Percentiles rank a stretch among this genome's conserved stretches.
Conservation (phyloP, 1,139 yeast genomes). For the Casaregolazyma suthepensis region DNA sequence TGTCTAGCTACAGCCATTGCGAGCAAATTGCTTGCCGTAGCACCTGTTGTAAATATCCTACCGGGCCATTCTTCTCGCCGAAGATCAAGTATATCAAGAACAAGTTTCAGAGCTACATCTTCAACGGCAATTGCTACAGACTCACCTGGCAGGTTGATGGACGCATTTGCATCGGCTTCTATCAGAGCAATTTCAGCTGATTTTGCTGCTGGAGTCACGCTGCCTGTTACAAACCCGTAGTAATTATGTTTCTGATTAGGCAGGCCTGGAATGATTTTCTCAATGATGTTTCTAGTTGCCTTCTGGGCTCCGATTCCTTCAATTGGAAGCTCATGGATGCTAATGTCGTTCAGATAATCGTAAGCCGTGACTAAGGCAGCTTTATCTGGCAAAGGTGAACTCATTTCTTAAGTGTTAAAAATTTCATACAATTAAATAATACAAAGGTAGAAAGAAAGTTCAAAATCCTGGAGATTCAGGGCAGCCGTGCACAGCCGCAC, state of each 20-base stretch:
- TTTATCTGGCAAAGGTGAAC: constrained; percentile 9
- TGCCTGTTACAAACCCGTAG: constrained; percentile 29
- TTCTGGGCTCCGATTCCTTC: constrained; percentile 19
- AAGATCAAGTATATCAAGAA: constrained; percentile 21
- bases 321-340: constrained; percentile 4
- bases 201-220: constrained; percentile 28
- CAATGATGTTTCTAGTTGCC: constrained; percentile 14
- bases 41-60: constrained; percentile 25
- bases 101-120: constrained; percentile 19
- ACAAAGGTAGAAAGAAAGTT: neutral
- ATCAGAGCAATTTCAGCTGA: constrained; percentile 24
- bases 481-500: neutral
- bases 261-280: constrained; percentile 20
- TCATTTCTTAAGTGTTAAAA: neutral
- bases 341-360: constrained; percentile 4
- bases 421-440: neutral
- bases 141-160: constrained; percentile 19
- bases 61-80: constrained; percentile 19
- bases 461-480: neutral
- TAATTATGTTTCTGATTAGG: constrained; percentile 22
- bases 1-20: constrained; percentile 25
- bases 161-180: constrained; percentile 22
- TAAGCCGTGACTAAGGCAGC: constrained; percentile 6
- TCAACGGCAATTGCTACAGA: constrained; percentile 23
- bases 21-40: constrained; percentile 26